These are phyloP conservation scores for Yarrowia sp. DNA, from an alignment of 805 yeast species.

Conservation along the genomic window DNA sequence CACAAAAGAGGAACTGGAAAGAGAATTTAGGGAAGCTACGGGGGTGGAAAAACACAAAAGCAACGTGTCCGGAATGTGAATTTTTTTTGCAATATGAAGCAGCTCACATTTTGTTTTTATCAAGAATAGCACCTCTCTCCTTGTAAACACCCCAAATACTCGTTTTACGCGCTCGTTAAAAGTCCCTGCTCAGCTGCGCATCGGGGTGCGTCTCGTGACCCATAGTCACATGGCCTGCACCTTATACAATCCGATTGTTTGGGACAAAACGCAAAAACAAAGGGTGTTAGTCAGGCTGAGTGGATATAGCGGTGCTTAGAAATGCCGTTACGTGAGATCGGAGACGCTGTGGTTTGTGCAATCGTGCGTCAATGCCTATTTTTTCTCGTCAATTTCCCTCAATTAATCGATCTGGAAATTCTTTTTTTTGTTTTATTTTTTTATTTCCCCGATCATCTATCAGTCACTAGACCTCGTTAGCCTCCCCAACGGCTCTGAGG, in stretches of 20 bases:
- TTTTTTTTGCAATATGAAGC: not conserved
- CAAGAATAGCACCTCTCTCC: too few relatives aligned
- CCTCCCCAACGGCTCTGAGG: slow-evolving; percentile 24
- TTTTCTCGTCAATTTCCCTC: too few relatives aligned
- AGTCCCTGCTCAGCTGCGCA: slow-evolving; percentile 20
- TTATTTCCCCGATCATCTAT: not conserved
- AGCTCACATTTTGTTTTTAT: too few relatives aligned
- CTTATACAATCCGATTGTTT: slow-evolving; percentile 1
- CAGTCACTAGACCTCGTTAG: slow-evolving; percentile 20
- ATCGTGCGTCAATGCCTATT: not conserved
- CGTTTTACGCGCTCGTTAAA: too few relatives aligned
- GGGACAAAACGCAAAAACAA: not conserved
- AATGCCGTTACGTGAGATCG: too few relatives aligned
- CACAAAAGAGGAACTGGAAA: slow-evolving; percentile 11
- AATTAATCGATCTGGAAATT: too few relatives aligned
- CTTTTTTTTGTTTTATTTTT: not conserved
- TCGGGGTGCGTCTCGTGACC: slow-evolving; percentile 22
- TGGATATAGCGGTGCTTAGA: too few relatives aligned
- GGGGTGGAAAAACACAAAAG: not conserved
- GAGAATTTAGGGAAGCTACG: too few relatives aligned
- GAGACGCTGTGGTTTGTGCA: not conserved
- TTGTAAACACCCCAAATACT: too few relatives aligned
- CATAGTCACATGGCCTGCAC: slow-evolving; percentile 19
- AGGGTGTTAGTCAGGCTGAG: too few relatives aligned
- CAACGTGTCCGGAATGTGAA: not conserved